A percentile compares a stretch with the other conserved stretches of the same genome.
Evolutionary conservation across 768 basidiomycete genomes (phyloP).

Genomic region (Dioszegia crocea): DNA sequence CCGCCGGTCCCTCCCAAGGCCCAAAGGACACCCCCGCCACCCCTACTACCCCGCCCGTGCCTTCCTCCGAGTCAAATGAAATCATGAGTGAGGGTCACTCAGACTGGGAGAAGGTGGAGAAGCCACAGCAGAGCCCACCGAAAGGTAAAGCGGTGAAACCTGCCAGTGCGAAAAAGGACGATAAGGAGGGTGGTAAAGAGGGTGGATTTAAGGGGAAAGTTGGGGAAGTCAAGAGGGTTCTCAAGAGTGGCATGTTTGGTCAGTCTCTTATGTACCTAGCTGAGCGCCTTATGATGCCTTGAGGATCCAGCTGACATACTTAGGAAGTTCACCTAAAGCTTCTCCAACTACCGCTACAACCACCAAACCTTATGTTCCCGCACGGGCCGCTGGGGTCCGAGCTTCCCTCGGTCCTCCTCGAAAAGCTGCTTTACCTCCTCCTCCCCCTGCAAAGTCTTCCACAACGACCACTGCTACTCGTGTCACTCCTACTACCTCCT

Average conservation of each 20-base stretch:
- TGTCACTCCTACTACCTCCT: neutral
- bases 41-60: neutral
- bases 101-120: constrained; percentile 15
- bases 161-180: neutral
- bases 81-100: constrained; percentile 1
- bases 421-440: neutral
- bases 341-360: neutral
- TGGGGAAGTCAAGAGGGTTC: constrained; percentile 33
- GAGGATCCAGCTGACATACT: neutral
- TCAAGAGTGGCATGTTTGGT: constrained; percentile 38
- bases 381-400: neutral
- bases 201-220: constrained; percentile 7
- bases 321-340: constrained; percentile 2
- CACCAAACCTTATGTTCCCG: neutral
- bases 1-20: neutral
- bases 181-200: constrained; percentile 1
- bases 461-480: neutral
- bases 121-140: neutral
- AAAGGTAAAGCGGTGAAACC: neutral
- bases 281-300: neutral
- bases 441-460: neutral
- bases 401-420: neutral
- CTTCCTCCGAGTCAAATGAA: constrained; percentile 1
- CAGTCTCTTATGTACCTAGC: neutral
- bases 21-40: neutral